Evolutionary conservation across 2,329 filamentous ascomycete species (phyloP).

Genomic region (Calonectria pteridis): DNA sequence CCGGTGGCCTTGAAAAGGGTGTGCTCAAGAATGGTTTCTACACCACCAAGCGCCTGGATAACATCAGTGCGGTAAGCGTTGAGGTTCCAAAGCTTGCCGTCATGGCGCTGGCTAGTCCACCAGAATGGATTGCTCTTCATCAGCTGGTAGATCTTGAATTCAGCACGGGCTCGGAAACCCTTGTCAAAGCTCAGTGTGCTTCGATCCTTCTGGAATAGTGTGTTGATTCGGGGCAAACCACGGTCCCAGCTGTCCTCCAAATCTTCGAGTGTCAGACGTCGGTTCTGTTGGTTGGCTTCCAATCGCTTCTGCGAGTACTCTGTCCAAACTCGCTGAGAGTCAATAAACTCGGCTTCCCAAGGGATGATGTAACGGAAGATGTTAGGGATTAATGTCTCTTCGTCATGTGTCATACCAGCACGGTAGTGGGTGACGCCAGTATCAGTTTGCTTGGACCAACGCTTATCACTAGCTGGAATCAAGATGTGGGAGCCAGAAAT

Average conservation of each 20-base stretch:
- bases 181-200: constrained; percentile 99
- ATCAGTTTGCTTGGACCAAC: constrained; percentile 98
- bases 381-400: constrained; percentile 97
- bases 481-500: constrained; percentile 98
- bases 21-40: constrained; percentile 97
- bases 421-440: constrained; percentile 97
- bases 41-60: constrained; percentile 94
- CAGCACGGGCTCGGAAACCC: constrained; percentile 92
- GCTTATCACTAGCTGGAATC: constrained; percentile 96
- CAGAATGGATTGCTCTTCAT: constrained; percentile 99
- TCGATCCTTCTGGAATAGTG: constrained; percentile 97
- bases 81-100: constrained; percentile 97
- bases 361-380: constrained; percentile 99
- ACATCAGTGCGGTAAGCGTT: constrained; percentile 97
- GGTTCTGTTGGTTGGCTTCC: constrained; percentile 97
- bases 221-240: constrained; percentile 97
- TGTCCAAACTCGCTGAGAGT: constrained; percentile 98
- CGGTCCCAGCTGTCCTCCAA: constrained; percentile 99
- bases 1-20: constrained; percentile 97
- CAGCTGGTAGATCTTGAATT: constrained; percentile 98
- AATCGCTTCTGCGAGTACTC: constrained; percentile 98
- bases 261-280: constrained; percentile 93
- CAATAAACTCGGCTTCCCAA: constrained; percentile 99
- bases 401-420: constrained; percentile 97
- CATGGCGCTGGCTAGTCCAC: constrained; percentile 98